Evolutionary conservation across 305 asterid genomes (phyloP).

Genomic region (Solanum hybrid): DNA sequence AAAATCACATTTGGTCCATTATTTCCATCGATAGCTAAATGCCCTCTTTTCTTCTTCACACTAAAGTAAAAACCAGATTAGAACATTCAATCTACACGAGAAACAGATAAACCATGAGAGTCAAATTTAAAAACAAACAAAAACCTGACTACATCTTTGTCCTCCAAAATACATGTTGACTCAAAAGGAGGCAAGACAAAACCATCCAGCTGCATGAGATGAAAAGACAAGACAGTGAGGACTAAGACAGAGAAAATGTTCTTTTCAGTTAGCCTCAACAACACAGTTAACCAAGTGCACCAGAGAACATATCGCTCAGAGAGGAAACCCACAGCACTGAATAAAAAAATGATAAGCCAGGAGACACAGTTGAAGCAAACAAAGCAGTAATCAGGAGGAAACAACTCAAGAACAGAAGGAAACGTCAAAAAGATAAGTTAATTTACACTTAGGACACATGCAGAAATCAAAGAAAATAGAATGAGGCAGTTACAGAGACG

Average conservation of each 20-base stretch:
- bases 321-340: not conserved
- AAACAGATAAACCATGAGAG: slow-evolving; percentile 1
- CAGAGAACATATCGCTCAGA: not conserved
- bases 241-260: not conserved
- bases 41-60: slow-evolving; percentile 46
- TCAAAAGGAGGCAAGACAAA: slow-evolving; percentile 60
- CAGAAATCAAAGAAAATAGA: not conserved
- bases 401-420: not conserved
- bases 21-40: slow-evolving; percentile 33
- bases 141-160: slow-evolving; percentile 54
- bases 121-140: slow-evolving; percentile 5
- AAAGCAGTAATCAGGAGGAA: not conserved
- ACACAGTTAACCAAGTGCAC: not conserved
- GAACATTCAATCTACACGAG: not conserved
- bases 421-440: not conserved
- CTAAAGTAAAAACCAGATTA: slow-evolving; percentile 25
- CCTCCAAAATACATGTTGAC: slow-evolving; percentile 45
- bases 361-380: not conserved
- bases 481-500: not conserved
- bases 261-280: not conserved
- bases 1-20: slow-evolving; percentile 23
- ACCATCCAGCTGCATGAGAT: slow-evolving; percentile 43
- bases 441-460: not conserved
- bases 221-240: not conserved
- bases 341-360: not conserved